Evolutionary conservation across 179 eudicot genomes (phyloP).

Genomic region (Camellia oleifera): DNA sequence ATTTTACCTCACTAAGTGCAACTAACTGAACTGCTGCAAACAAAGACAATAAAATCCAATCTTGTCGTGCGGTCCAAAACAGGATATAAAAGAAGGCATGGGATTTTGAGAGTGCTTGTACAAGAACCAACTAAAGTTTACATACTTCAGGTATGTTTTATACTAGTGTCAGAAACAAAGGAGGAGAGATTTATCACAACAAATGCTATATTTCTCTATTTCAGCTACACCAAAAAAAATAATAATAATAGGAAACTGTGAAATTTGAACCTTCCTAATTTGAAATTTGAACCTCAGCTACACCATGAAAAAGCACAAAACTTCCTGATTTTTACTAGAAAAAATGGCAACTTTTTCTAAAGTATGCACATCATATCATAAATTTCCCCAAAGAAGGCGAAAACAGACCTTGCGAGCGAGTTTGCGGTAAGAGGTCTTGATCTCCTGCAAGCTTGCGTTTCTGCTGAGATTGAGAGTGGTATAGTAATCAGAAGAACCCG

Average conservation of each 20-base stretch:
- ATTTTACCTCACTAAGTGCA: neutral
- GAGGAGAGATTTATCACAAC: neutral
- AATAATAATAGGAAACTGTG: neutral
- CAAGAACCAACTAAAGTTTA: neutral
- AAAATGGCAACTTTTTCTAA: no score
- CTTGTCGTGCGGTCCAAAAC: neutral
- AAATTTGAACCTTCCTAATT: no score
- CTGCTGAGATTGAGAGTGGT: conserved; percentile 49
- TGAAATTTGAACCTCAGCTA: no score
- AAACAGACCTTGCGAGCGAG: conserved; percentile 81
- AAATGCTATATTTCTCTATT: neutral
- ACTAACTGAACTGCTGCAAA: neutral
- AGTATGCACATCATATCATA: no score
- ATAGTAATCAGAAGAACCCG: conserved; percentile 49
- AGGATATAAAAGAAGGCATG: neutral
- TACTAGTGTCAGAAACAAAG: neutral
- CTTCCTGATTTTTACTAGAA: no score
- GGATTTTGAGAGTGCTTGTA: neutral
- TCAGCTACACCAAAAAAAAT: neutral
- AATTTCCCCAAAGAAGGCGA: no score
- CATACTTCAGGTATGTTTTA: neutral
- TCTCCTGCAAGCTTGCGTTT: conserved; percentile 63
- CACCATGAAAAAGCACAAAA: no score
- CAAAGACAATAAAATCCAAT: neutral
- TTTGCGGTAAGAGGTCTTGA: conserved; percentile 67